Conservation (phyloP, 164 flowering plant genomes). For the Saururus chinensis region DNA sequence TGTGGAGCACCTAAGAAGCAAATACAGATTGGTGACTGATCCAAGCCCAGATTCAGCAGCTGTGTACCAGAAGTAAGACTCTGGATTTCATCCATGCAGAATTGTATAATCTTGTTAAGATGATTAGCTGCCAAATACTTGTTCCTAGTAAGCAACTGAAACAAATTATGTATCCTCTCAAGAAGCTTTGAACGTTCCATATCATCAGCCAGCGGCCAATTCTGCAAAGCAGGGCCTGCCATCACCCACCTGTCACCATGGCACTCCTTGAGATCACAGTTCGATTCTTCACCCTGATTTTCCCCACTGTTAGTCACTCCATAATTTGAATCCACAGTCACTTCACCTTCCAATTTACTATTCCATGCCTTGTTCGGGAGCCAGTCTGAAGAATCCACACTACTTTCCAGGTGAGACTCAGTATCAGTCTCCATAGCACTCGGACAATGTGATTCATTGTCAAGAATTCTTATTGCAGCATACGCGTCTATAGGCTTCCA, state of each 20-base stretch:
- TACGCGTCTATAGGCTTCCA: slow-evolving; percentile 83
- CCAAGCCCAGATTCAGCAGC: slow-evolving; percentile 50
- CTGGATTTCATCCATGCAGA: slow-evolving; percentile 74
- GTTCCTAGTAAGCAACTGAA: slow-evolving; percentile 57
- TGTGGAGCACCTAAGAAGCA: slow-evolving; percentile 77
- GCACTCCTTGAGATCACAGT: slow-evolving; percentile 31
- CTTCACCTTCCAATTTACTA: background rate
- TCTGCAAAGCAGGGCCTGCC: slow-evolving; percentile 21
- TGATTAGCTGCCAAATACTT: slow-evolving; percentile 75
- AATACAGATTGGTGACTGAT: slow-evolving; percentile 70
- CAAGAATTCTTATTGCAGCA: slow-evolving; percentile 59
- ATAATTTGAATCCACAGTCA: slow-evolving; percentile 4
- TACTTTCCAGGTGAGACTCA: slow-evolving; percentile 18
- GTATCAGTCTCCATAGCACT: slow-evolving; percentile 8
- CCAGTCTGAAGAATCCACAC: slow-evolving; percentile 11
- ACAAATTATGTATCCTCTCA: slow-evolving; percentile 50
- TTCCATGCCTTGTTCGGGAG: slow-evolving; percentile 41
- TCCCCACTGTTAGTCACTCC: slow-evolving; percentile 23
- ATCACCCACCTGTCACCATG: slow-evolving; percentile 23
- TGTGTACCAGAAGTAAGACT: slow-evolving; percentile 43
- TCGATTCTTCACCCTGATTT: slow-evolving; percentile 19
- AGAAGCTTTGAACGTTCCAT: slow-evolving; percentile 73
- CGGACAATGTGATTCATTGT: slow-evolving; percentile 27
- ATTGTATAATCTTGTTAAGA: slow-evolving; percentile 67
- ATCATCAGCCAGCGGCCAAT: slow-evolving; percentile 77